Evolutionary conservation across 352 stramenopile species (phyloP), one percentile per base, ranked within the genome.

Genomic region (Phytophthora constricta): DNA sequence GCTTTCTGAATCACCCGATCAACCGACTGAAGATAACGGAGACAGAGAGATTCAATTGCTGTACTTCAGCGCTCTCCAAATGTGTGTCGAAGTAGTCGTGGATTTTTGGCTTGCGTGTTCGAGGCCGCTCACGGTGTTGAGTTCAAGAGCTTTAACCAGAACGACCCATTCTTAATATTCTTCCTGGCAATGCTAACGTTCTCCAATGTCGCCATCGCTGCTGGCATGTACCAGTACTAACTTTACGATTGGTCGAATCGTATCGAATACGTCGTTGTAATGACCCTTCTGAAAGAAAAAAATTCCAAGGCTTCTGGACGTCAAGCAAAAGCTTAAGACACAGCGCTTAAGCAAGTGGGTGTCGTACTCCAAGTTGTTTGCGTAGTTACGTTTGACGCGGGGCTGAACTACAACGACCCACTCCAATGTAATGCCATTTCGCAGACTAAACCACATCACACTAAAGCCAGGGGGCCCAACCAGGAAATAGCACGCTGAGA

Each of bases 391-490:
- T n/a, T n/a, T n/a, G n/a, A n/a, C n/a, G n/a, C n/a, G n/a, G n/a
- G n/a, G n/a, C n/a, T n/a, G n/a, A n/a, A n/a, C n/a, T n/a, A n/a
- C n/a, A n/a, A n/a, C n/a, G n/a, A n/a, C n/a, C n/a, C n/a, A n/a
- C n/a, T n/a, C n/a, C n/a, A n/a, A n/a, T n/a, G n/a, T n/a, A n/a
- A n/a, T n/a, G 31, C 31, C 31, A 37, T 13, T 37, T 37, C 13
- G 31, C 31, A 47, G 41, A n/a, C n/a, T n/a, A n/a, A n/a, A n/a
- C n/a, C n/a, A n/a, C n/a, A n/a, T 49, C 10, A 3, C 22, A 49
- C 28, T 72, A 98, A 11, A 98, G 64, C 97, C 97, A 99, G 10
- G 97, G 95, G 22, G 88, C 86, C 98, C 98, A 99, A 2, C 98
- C 98, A 43, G 80, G 80, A 77, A 98, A 99, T 17, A 99, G 84